A percentile compares a stretch with the other conserved stretches of the same genome.
phyloP scores from a whole-genome alignment of 2,329 filamentous ascomycete species.

The Colletotrichum lentis region DNA sequence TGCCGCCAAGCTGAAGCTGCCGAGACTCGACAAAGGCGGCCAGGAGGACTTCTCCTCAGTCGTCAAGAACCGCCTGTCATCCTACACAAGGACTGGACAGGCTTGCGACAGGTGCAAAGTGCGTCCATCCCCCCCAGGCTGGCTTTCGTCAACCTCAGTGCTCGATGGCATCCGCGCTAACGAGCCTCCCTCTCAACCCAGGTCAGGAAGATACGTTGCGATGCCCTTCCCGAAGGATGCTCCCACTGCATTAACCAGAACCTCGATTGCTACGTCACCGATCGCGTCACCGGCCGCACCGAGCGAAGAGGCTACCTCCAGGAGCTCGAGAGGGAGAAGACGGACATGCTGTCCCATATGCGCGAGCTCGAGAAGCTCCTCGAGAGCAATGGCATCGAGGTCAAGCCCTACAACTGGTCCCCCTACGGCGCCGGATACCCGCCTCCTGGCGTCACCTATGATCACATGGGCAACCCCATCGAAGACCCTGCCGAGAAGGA shows the following conservation, averaged over 20 bases:
- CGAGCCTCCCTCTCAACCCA: slow-evolving; percentile 45
- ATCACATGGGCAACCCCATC: slow-evolving; percentile 42
- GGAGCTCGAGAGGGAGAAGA: slow-evolving; percentile 76
- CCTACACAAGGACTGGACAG: slow-evolving; percentile 75
- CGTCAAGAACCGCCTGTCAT: slow-evolving; percentile 64
- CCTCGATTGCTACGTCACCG: slow-evolving; percentile 83
- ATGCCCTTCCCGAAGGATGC: slow-evolving; percentile 81
- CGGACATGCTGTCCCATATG: slow-evolving; percentile 71
- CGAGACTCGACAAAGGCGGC: slow-evolving; percentile 56
- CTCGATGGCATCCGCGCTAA: neutral
- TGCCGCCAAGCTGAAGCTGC: slow-evolving; percentile 56
- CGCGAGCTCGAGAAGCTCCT: slow-evolving; percentile 74
- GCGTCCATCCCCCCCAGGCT: slow-evolving; percentile 42
- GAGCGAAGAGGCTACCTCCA: slow-evolving; percentile 81
- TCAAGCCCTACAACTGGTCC: slow-evolving; percentile 57
- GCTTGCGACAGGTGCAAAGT: slow-evolving; percentile 91
- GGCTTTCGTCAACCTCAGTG: neutral
- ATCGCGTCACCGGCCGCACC: slow-evolving; percentile 84
- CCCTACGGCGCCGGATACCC: slow-evolving; percentile 35
- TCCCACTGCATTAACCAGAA: slow-evolving; percentile 81
- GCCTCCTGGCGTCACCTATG: slow-evolving; percentile 41
- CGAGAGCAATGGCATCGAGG: slow-evolving; percentile 66
- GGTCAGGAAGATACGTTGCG: slow-evolving; percentile 88
- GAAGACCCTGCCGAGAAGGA: slow-evolving; percentile 41
- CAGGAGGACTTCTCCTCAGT: slow-evolving; percentile 63